These are phyloP conservation scores for Lactarius deliciosus DNA, from an alignment of 768 basidiomycete genomes.

Conservation along the genomic window DNA sequence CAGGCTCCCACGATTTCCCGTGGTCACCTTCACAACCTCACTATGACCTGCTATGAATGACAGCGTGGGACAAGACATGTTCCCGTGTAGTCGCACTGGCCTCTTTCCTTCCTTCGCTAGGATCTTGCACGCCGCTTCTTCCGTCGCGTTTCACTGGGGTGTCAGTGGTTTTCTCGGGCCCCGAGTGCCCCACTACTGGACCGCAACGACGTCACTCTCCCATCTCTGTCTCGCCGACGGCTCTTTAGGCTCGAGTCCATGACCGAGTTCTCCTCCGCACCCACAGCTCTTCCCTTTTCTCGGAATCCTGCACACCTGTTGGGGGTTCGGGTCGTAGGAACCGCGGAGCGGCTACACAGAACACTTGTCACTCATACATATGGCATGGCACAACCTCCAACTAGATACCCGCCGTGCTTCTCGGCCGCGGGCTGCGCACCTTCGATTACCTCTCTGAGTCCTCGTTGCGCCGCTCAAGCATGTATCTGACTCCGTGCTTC, in stretches of 20 bases:
- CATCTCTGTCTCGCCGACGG: neutral
- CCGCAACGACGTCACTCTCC: neutral
- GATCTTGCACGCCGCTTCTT: neutral
- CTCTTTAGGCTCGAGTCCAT: neutral
- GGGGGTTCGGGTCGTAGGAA: neutral
- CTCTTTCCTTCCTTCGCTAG: neutral
- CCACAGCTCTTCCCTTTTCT: no score
- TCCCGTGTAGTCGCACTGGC: neutral
- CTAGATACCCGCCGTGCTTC: neutral
- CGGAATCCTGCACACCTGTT: neutral
- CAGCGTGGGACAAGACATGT: neutral
- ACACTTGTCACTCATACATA: neutral
- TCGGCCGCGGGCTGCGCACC: neutral
- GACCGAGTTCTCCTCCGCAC: neutral
- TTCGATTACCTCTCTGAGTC: neutral
- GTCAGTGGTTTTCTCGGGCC: neutral
- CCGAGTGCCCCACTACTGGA: neutral
- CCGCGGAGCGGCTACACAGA: neutral
- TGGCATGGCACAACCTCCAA: neutral
- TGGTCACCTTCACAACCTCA: no score
- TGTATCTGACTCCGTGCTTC: neutral
- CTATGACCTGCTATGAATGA: no score
- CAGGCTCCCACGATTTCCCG: no score
- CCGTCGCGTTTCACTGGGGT: neutral
- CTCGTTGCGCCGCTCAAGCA: neutral